Percentiles rank a stretch among this genome's conserved stretches.
phyloP scores from a whole-genome alignment of 129 eudicot genomes.

The Artemisia tridentata region DNA sequence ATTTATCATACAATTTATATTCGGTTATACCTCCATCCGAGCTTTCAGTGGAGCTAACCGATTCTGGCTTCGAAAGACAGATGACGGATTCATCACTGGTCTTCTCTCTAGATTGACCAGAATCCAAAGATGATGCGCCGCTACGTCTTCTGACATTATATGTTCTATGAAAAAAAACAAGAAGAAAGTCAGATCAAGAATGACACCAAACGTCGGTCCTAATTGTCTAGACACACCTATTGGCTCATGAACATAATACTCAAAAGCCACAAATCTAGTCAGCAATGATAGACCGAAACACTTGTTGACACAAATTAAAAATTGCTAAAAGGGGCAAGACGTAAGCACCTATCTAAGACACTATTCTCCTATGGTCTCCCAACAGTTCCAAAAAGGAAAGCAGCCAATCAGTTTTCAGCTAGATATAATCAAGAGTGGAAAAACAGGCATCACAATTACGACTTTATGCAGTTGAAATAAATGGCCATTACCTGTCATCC shows the following conservation, averaged over 20 bases:
- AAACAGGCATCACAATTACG: not conserved
- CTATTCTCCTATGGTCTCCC: not conserved
- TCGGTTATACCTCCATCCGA: conserved; percentile 50
- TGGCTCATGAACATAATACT: not conserved
- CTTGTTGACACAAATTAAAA: not conserved
- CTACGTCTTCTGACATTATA: conserved; percentile 28
- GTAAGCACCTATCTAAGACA: not conserved
- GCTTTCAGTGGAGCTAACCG: conserved; percentile 61
- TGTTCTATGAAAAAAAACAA: conserved; percentile 32
- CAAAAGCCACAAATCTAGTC: not conserved
- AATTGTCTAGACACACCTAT: not conserved
- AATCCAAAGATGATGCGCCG: conserved; percentile 22
- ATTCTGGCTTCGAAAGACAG: conserved; percentile 54
- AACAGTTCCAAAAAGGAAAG: not conserved
- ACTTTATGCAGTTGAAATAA: not conserved
- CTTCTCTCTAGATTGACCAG: conserved; percentile 42
- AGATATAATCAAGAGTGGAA: not conserved
- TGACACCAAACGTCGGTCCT: not conserved
- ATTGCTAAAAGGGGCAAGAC: too few species aligned
- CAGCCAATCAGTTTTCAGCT: not conserved
- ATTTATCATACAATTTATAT: conserved; percentile 12
- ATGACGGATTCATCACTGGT: conserved; percentile 42
- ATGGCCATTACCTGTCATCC: conserved; percentile 52
- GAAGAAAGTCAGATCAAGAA: conserved; percentile 17
- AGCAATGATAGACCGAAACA: not conserved